Evolutionary conservation across 495 filamentous ascomycete genomes (phyloP).

Genomic region (Jackrogersella minutella): DNA sequence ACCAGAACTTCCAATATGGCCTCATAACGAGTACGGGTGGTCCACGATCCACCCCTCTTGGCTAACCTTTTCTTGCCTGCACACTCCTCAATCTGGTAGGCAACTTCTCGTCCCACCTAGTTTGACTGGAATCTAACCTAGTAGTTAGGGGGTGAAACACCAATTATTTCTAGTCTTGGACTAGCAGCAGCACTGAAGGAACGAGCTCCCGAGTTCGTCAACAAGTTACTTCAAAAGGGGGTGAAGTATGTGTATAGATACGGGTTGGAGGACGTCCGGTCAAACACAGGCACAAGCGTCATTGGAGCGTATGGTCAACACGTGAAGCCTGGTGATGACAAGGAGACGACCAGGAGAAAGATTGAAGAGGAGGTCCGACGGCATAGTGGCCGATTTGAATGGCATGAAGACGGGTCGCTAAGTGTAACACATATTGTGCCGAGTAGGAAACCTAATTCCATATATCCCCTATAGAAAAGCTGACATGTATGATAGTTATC

Average conservation of each 20-base stretch:
- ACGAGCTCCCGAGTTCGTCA: constrained; percentile 30
- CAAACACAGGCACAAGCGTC: constrained; percentile 30
- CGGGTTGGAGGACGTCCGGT: constrained; percentile 33
- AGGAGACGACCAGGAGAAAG: neutral
- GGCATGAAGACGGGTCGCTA: constrained; percentile 40
- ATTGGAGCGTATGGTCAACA: constrained; percentile 5
- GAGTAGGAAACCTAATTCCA: constrained; percentile 15
- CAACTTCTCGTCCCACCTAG: neutral
- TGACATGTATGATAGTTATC: constrained; percentile 26
- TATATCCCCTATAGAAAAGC: neutral
- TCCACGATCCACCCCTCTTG: constrained; percentile 41
- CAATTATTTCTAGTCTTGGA: constrained; percentile 20
- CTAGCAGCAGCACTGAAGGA: constrained; percentile 28
- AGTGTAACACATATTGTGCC: constrained; percentile 43
- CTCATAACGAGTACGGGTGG: constrained; percentile 43
- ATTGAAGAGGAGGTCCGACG: constrained; percentile 3
- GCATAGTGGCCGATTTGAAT: constrained; percentile 22
- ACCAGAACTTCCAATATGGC: constrained; percentile 39
- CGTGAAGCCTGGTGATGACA: neutral
- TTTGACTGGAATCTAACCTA: neutral
- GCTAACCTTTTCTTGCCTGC: constrained; percentile 37
- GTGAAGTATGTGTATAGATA: constrained; percentile 43
- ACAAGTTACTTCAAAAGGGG: constrained; percentile 32
- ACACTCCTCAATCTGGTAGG: constrained; percentile 19
- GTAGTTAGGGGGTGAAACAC: neutral